Conservation (phyloP, 1,139 yeast species). For the Lodderomyces theae region DNA sequence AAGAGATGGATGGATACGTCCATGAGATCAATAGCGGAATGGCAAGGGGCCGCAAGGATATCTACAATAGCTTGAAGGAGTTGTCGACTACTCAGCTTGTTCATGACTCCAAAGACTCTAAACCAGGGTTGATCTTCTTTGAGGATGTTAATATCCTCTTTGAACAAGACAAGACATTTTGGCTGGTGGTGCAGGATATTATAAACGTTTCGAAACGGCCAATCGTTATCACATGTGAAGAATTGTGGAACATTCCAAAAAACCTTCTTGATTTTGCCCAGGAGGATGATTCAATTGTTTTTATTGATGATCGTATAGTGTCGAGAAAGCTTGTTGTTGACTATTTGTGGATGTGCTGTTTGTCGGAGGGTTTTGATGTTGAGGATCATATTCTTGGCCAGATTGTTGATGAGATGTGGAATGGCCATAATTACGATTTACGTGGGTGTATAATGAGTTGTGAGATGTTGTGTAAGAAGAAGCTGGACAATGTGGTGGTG, state of each 20-base stretch:
- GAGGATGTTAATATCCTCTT: constrained; percentile 86
- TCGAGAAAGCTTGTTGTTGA: constrained; percentile 23
- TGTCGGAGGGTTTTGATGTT: constrained; percentile 37
- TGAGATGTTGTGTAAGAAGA: constrained; percentile 53
- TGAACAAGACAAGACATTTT: constrained; percentile 76
- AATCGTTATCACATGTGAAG: constrained; percentile 70
- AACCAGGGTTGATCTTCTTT: constrained; percentile 67
- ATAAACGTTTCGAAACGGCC: constrained; percentile 74
- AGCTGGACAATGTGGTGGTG: not conserved
- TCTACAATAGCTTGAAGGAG: constrained; percentile 65
- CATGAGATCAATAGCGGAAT: constrained; percentile 80
- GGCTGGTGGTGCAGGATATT: constrained; percentile 69
- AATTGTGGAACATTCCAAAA: constrained; percentile 52
- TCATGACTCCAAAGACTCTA: constrained; percentile 47
- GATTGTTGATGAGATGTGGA: constrained; percentile 25
- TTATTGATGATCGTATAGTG: constrained; percentile 22
- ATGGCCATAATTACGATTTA: constrained; percentile 44
- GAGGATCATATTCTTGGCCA: constrained; percentile 28
- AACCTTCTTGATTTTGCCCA: constrained; percentile 39
- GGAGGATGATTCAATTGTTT: constrained; percentile 38
- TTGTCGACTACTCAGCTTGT: constrained; percentile 83
- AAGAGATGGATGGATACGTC: constrained; percentile 65
- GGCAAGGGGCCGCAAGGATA: constrained; percentile 69
- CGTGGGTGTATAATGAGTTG: constrained; percentile 53
- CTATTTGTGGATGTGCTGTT: constrained; percentile 42